Base-by-base conservation (phyloP, 208 protist species). In the Crithidia brevicula region DNA sequence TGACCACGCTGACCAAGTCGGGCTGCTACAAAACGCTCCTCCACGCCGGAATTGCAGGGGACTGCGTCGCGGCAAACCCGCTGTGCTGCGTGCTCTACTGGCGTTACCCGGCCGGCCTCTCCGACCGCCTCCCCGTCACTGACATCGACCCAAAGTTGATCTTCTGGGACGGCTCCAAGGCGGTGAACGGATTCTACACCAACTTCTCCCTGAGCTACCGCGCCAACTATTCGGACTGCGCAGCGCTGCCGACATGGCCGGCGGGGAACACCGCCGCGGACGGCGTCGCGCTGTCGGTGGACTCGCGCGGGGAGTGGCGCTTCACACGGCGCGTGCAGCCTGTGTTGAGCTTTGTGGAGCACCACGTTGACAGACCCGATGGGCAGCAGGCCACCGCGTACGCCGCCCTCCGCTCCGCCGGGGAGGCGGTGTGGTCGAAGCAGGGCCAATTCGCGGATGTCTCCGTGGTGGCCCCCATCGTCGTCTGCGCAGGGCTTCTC, bases 1-100 rank as follows among this genome's bases (percentile, higher is more conserved):
- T 23, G 20, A 27, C 36, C 3, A 47, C 22, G 10, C 33, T 59
- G 33, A 53, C 5, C 27, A 20, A 4, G 13, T 18, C 31, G 7
- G 68, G 68, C 0, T 74, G 68, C 49, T 33, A 40, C 50, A 74
- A 74, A 51, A 46, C 52, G 10, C 59, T 63, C n/a, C 34, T 76
- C 36, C 70, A 76, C 30, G 38, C 63, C 10, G 70, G 70, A 28
- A 70, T 76, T 13, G 63, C 70, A 5, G 36, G 46, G 15, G 70
- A 76, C 56, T 76, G 70, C 40, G 38, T 60, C 18, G 46, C 70
- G 3, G 31, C 42, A 0, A 76, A 70, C 40, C 70, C 70, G 27
- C 45, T 76, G 42, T 76, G 70, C 62, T 76, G 70, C 36, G 31
- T 76, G n/a, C 53, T 65, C 27, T 76, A 76, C 62, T 76, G 70